Conservation (phyloP, 805 yeast genomes). For the Saccharomycopsis sp. region DNA sequence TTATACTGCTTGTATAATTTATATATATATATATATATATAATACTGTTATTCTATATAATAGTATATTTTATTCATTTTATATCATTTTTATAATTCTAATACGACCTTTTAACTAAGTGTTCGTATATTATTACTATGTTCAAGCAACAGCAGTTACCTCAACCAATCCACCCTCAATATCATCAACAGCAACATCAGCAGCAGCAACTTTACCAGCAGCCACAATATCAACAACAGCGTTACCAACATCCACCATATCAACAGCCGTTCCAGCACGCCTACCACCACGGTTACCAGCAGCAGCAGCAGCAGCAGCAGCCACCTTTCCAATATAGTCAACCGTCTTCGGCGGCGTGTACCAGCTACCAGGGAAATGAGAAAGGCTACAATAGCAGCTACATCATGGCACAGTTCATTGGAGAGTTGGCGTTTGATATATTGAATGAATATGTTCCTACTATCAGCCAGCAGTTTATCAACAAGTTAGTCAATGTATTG, state of each 20-base stretch:
- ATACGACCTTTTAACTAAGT: slow-evolving; percentile 20
- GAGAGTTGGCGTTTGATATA: slow-evolving; percentile 66
- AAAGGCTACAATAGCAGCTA: slow-evolving; percentile 10
- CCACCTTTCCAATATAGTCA: neutral
- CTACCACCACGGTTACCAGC: neutral
- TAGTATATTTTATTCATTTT: too few relatives aligned
- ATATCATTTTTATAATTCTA: neutral
- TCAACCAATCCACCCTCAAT: neutral
- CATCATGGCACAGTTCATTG: slow-evolving; percentile 68
- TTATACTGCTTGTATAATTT: too few relatives aligned
- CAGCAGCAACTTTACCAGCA: neutral
- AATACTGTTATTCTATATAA: too few relatives aligned
- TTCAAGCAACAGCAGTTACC: neutral
- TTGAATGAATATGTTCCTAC: slow-evolving; percentile 43
- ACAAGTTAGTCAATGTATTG: slow-evolving; percentile 38
- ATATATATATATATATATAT: too few relatives aligned
- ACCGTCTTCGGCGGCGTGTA: neutral
- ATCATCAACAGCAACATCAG: slow-evolving; percentile 1
- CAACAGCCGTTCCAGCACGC: neutral
- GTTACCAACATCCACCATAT: neutral
- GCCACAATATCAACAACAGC: neutral
- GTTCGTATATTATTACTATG: slow-evolving; percentile 4
- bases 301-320: neutral
- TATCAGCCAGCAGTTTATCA: slow-evolving; percentile 23
- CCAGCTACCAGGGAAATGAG: neutral